Base-by-base conservation (phyloP, 73 alveolate genomes). In the Paramecium caudatum region DNA sequence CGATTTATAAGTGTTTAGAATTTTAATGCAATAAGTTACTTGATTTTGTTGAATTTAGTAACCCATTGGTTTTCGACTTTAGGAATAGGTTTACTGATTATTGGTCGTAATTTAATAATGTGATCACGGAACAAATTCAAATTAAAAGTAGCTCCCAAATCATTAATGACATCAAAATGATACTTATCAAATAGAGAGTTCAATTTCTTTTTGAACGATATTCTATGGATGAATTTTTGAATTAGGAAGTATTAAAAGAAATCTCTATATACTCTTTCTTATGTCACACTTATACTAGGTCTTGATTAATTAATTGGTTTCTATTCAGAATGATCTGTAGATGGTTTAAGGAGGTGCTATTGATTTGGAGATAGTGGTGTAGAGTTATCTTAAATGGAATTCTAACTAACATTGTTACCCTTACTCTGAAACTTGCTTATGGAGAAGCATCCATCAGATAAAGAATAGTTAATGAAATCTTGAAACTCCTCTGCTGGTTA, bases 391-490 rank as follows among this genome's bases (percentile, higher is more conserved):
- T 55, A 55, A 55, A 55, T 5, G 3, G 80, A 55, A 55, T 55
- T 55, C 80, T 55, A 37, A 55, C 80, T 55, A 3, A 55, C 80
- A 23, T 55, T 55, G 30, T 19, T 55, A 10, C 80, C 80, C 17
- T 55, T 55, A 55, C 80, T 19, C 45, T 55, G 30, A 23, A 55
- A 19, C 17, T 68, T 68, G 12, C 84, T 37, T 12, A 33, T 43
- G 17, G 84, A 68, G 34, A 68, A 68, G 37, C 84, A 68, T 32
- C 19, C 84, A 68, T 68, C 84, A 32, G 84, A 68, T 68, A 68
- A 23, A 17, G 84, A 68, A 68, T 68, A 10, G 34, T 23, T 68
- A 19, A 68, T 32, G 34, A 68, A 68, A 68, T 68, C 84, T 34
- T 68, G 15, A 32, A 25, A 34, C 34, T 68, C 84, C 25, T 68